These are phyloP conservation scores for Kuraishia piskuri DNA, from an alignment of 805 yeast genomes.

Conservation along the genomic window DNA sequence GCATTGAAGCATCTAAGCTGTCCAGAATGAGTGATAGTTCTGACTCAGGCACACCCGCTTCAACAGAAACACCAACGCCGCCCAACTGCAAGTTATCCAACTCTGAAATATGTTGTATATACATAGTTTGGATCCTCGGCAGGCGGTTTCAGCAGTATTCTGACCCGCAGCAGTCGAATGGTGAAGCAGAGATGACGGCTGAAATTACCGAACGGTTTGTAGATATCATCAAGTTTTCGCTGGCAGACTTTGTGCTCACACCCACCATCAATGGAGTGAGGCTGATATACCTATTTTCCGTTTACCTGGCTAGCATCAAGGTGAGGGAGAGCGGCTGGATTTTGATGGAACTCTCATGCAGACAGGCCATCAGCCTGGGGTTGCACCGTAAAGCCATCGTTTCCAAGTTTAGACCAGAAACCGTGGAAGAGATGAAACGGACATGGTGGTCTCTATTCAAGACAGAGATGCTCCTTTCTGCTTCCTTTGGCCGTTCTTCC, in stretches of 20 bases:
- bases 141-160: conserved; percentile 22
- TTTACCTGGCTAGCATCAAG: conserved; percentile 33
- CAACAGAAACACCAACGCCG: conserved; percentile 6
- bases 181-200: not conserved
- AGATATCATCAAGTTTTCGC: conserved; percentile 30
- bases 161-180: conserved; percentile 15
- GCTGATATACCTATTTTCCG: conserved; percentile 30
- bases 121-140: conserved; percentile 37
- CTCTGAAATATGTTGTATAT: conserved; percentile 34
- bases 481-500: conserved; percentile 37
- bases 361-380: conserved; percentile 42
- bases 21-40: not conserved
- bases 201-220: conserved; percentile 22
- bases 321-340: conserved; percentile 42
- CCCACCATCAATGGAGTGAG: conserved; percentile 38
- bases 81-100: conserved; percentile 14
- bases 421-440: conserved; percentile 29
- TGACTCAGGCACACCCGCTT: not conserved
- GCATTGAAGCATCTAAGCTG: conserved; percentile 3
- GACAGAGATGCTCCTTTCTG: conserved; percentile 29
- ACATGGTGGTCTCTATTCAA: conserved; percentile 38
- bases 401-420: conserved; percentile 22
- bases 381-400: conserved; percentile 31
- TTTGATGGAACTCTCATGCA: conserved; percentile 34
- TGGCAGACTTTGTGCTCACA: conserved; percentile 33